Conservation (phyloP, 441 rosid genomes). For the Bocquillonia castaneifolia region DNA sequence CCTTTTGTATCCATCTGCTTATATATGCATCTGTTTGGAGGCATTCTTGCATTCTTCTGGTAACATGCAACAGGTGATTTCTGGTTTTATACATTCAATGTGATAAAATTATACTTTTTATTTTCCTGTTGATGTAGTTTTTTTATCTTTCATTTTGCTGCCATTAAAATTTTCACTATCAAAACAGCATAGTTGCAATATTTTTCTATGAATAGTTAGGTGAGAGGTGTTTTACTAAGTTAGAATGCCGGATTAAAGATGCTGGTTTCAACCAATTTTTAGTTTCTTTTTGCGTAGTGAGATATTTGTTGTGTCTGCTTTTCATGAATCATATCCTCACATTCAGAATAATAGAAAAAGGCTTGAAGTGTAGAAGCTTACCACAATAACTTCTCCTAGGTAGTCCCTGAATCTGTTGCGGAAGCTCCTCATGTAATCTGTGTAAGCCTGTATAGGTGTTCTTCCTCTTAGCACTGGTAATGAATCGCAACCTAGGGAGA, state of each 20-base stretch:
- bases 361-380: conserved; percentile 30
- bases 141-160: background rate
- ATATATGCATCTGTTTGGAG: background rate
- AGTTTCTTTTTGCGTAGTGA: background rate
- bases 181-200: background rate
- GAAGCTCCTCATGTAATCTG: conserved; percentile 93
- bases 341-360: background rate
- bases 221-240: background rate
- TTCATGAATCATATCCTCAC: background rate
- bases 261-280: background rate
- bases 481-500: conserved; percentile 81
- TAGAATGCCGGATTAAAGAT: background rate
- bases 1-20: background rate
- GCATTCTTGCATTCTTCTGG: background rate
- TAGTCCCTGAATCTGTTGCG: conserved; percentile 54
- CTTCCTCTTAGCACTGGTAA: conserved; percentile 80
- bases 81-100: background rate
- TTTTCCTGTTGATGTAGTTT: background rate
- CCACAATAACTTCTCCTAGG: conserved; percentile 71
- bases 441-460: conserved; percentile 82
- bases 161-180: background rate
- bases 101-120: background rate
- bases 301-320: background rate
- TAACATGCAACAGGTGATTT: background rate
- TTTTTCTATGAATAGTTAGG: background rate